Evolutionary conservation across 176 grass and related monocot species (phyloP), one percentile per base, ranked within the genome.

Genomic region (Rhynchospora pubera): DNA sequence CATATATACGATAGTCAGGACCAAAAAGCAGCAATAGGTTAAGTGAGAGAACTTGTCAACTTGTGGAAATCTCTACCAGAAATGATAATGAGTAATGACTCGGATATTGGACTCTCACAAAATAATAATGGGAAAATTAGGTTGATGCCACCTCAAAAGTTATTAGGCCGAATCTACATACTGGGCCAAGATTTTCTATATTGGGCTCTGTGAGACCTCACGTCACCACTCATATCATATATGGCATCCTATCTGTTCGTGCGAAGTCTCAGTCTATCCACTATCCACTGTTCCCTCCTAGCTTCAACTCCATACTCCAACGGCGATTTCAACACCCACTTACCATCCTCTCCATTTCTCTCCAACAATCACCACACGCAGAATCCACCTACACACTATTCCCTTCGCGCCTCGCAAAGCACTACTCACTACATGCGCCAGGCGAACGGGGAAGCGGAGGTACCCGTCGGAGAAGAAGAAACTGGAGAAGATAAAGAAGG

Each of bases 391-490:
- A 42, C 39, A 23, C 12, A 15, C 22, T 9, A 10, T 16, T 63
- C 57, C 44, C 57, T 79, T 85, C 62, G 30, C 76, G 32, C 77
- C 79, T 16, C 87, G 85, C 34, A 80, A 81, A 26, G 9, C 63
- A 16, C 52, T 55, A 9, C 34, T 87, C 30, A 76, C 85, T 79
- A 90, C 88, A 80, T 94, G 92, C 87, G 92, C 82, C 26, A 92
- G 85, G 81, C 95, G 95, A 52, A 87, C 92, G 57, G 92, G 92
- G 60, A 98, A 94, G 89, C 90, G 83, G 82, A 69, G 92, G 67
- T 98, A 98, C 87, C 95, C 95, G 5, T 98, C 95, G 48, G 95
- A 98, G 90, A 98, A 94, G 89, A 98, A 93, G 90, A 83, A 78
- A 69, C 76, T 98, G 55, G 85, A 88, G 10, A 82, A 55, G 82